Evolutionary conservation across 805 yeast species (phyloP).

Genomic region (Wickerhamiella alocasiicola): DNA sequence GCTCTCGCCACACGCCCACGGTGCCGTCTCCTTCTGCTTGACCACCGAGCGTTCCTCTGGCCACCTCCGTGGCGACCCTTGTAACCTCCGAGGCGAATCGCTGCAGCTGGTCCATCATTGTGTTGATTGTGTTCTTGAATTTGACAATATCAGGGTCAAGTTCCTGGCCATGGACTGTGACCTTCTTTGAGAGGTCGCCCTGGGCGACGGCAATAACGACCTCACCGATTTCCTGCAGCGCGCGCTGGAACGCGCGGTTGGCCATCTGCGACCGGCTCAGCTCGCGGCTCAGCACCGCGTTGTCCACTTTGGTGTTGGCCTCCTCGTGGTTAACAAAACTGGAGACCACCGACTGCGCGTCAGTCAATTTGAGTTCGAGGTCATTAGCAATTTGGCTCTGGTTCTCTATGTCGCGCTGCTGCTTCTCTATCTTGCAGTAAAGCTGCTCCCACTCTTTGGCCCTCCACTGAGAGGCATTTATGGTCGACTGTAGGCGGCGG

Average conservation of each 20-base stretch:
- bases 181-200: slow-evolving; percentile 78
- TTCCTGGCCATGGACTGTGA: slow-evolving; percentile 57
- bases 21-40: slow-evolving; percentile 78
- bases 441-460: slow-evolving; percentile 23
- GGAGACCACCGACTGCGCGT: slow-evolving; percentile 26
- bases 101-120: slow-evolving; percentile 81
- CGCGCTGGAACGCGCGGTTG: slow-evolving; percentile 54
- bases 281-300: slow-evolving; percentile 27
- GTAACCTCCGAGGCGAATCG: slow-evolving; percentile 73
- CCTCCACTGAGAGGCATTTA: slow-evolving; percentile 19
- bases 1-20: slow-evolving; percentile 77
- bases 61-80: slow-evolving; percentile 78
- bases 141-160: slow-evolving; percentile 67
- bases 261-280: slow-evolving; percentile 36
- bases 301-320: slow-evolving; percentile 20
- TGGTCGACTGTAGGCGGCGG: slow-evolving; percentile 19
- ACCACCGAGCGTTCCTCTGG: slow-evolving; percentile 83
- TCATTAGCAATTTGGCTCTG: slow-evolving; percentile 27
- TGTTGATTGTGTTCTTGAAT: slow-evolving; percentile 69
- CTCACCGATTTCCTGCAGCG: slow-evolving; percentile 67
- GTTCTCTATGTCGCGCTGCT: slow-evolving; percentile 27
- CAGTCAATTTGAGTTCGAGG: slow-evolving; percentile 25
- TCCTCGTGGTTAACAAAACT: slow-evolving; percentile 19
- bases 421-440: slow-evolving; percentile 25
- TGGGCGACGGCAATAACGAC: slow-evolving; percentile 80